Base-by-base conservation (phyloP, 2,329 filamentous ascomycete genomes). In the Penicillium sp. region DNA sequence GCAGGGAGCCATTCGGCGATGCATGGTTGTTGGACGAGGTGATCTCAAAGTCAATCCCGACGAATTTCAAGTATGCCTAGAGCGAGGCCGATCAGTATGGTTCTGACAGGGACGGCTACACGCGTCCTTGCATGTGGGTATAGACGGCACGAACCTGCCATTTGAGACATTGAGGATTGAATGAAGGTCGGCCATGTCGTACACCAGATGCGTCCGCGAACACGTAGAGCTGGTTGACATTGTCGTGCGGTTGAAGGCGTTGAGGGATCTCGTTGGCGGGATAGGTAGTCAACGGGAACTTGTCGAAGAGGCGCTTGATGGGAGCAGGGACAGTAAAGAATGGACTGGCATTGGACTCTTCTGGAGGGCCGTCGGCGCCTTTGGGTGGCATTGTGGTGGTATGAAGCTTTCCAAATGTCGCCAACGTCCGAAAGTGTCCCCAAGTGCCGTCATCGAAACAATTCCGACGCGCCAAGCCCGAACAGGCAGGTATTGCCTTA, bases 81-180 rank as follows among this genome's bases (percentile, higher is more conserved):
- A 41, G 33, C 15, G 19, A 23, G 33, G 9, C 2, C 15, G 35
- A 57, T 67, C 42, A 65, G 61, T 33, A 59, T 29, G 35, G 40
- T 35, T 54, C 17, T n/a, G 15, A 38, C 25, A 15, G 13, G 19
- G 23, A 50, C 15, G 23, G 45, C 8, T 40, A 38, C 6, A 31
- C 47, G 40, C 52, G 13, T 29, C 23, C 6, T 35, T 41, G 37
- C 6, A 23, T 29, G 41, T 17, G 41, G 19, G 21, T n/a, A 19
- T 29, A 58, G 27, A 19, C 27, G 21, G 23, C 41, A 65, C 65
- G 65, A 68, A 93, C 91, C 89, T 97, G 94, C 92, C 92, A 97
- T 80, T 93, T 96, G 70, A 97, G 81, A 79, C 94, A 99, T 58
- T 87, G 86, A 12, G 94, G 94, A 73, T 97, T 97, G 78, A 89